Evolutionary conservation across 108 stramenopile genomes (phyloP), one percentile per base, ranked within the genome.

Genomic region (Phaeodactylum tricornutum): DNA sequence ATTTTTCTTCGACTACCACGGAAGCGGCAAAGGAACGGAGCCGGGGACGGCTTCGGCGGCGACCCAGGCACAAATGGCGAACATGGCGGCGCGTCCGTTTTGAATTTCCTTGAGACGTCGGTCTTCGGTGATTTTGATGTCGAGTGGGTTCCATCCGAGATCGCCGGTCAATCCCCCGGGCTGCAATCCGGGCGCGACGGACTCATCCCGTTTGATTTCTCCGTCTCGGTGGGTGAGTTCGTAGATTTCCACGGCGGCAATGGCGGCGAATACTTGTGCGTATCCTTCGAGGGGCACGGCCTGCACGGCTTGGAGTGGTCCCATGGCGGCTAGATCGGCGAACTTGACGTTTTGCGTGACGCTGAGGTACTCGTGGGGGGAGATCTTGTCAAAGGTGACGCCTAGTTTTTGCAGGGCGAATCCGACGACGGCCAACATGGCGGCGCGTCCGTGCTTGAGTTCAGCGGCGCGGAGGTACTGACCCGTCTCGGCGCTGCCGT

Each of bases 11-110:
- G n/a, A n/a, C 31, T 47, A 56, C 76, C 76, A 77, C 8, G 64
- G 71, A 41, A 77, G 67, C 25, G 65, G 71, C 48, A 74, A 28
- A 23, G 77, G 77, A 29, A 79, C 57, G 19, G 66, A 67, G 45
- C 77, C 77, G 16, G 72, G 63, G 46, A 74, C 62, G 11, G 59
- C 30, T 33, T 73, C 69, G 20, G 63, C 54, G 15, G 72, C 64
- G 29, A 79, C 59, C 73, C 70, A 79, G 19, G 73, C 77, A 44
- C 40, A 53, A 53, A 79, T 79, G 29, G 73, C 77, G 27, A 79
- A 59, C 77, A 79, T 79, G 42, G 77, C 77, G 42, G 73, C 73
- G 47, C 77, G 72, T 45, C 77, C 77, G 47, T 79, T 79, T 51
- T 79, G 73, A 22, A 79, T 49, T 62, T 79, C 77, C 3, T 50